Base-by-base conservation (phyloP, 495 filamentous ascomycete genomes). In the Bombardia bombarda region DNA sequence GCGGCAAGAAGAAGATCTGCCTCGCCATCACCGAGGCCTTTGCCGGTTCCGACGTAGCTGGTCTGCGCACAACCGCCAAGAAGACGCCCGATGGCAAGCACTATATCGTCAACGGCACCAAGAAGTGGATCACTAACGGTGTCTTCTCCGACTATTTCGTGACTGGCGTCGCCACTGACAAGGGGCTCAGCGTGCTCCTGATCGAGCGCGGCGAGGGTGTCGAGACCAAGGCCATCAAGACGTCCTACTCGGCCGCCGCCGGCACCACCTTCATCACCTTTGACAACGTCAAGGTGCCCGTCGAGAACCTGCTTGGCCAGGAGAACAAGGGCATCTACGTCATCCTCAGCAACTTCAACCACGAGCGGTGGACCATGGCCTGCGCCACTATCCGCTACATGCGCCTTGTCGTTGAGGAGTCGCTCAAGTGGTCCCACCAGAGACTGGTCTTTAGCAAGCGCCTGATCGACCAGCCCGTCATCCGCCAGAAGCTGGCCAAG, bases 71-170 rank as follows among this genome's bases (percentile, higher is more conserved):
- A 3, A 90, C 87, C 1, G 87, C 87, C 8, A 75, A 70, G 46
- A 86, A 89, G 71, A 90, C 84, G 12, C 67, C 82, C 8, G 87
- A 90, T 61, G 86, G 87, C 38, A 86, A 85, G 57, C 73, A 86
- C 63, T 93, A 88, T 59, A 82, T 90, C 47, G 77, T 93, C 48
- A 89, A 87, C 61, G 87, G 87, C 46, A 90, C 85, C 51, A 93
- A 90, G 73, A 90, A 90, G 66, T 93, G 87, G 86, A 90, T 90
- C 65, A 94, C 87, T 30, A 94, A 94, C 70, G 87, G 86, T 45
- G 80, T 80, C 65, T 90, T 79, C 61, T 70, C 69, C 50, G 86
- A 90, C 60, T 90, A 89, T 66, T 93, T 93, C 56, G 84, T 90
- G 38, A 80, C 77, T 14, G 87, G 80, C 25, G 88, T 87, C 57